Conservation (phyloP, 805 yeast genomes). For the Saccharomyces cerevisiae region DNA sequence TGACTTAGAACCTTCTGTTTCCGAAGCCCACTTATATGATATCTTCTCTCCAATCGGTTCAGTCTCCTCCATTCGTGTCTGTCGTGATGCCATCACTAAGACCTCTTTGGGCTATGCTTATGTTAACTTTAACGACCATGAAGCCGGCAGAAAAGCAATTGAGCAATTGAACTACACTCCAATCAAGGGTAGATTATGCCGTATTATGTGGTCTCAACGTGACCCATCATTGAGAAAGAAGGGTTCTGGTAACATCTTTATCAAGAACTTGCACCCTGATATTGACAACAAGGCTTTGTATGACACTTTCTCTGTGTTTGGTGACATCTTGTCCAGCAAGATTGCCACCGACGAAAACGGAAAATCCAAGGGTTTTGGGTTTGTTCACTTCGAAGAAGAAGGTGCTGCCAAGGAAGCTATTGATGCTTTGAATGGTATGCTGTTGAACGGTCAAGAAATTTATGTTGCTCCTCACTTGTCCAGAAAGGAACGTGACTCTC, state of each 20-base stretch:
- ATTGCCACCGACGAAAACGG: conserved; percentile 93
- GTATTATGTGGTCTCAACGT: conserved; percentile 99
- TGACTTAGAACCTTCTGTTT: conserved; percentile 85
- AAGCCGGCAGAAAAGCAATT: conserved; percentile 88
- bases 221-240: conserved; percentile 92
- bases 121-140: conserved; percentile 85
- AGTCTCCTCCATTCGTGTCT: conserved; percentile 93
- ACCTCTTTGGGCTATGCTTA: conserved; percentile 97
- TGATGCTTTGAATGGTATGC: conserved; percentile 97
- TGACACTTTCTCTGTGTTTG: conserved; percentile 96
- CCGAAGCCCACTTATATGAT: conserved; percentile 92
- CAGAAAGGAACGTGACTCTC: conserved; percentile 88
- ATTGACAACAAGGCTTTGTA: conserved; percentile 98
- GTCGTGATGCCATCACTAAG: conserved; percentile 96
- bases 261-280: conserved; percentile 96
- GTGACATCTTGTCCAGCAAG: conserved; percentile 91
- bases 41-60: conserved; percentile 90
- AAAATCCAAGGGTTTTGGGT: conserved; percentile 90
- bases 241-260: conserved; percentile 94
- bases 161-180: conserved; percentile 91
- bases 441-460: conserved; percentile 90
- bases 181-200: conserved; percentile 92
- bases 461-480: conserved; percentile 91
- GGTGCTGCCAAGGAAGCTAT: conserved; percentile 93
- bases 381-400: conserved; percentile 89